A percentile compares a stretch with the other conserved stretches of the same genome.
These are phyloP conservation scores for Fusarium phyllophilum DNA, from an alignment of 2,329 filamentous ascomycete genomes.

Conservation along the genomic window DNA sequence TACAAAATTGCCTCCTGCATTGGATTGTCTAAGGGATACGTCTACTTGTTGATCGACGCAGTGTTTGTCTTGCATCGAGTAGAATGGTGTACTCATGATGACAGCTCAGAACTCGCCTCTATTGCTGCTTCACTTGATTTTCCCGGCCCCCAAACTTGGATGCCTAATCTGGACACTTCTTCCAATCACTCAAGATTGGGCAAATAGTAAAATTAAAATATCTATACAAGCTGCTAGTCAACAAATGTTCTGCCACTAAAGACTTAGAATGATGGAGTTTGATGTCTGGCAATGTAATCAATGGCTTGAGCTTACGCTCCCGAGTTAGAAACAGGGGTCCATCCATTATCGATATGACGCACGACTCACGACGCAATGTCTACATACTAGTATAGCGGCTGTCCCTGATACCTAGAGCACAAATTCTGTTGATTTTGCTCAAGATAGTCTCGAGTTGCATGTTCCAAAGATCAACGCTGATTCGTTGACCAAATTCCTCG, in stretches of 20 bases:
- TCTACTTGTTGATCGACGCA: rapidly evolving
- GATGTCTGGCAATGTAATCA: no score
- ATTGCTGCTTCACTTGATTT: not conserved
- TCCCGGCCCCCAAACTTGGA: not conserved
- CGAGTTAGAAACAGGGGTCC: not conserved
- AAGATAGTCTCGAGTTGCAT: not conserved
- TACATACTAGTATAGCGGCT: no score
- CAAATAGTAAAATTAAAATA: not conserved
- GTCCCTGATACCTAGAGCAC: not conserved
- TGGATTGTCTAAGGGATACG: rapidly evolving
- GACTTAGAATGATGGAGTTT: not conserved
- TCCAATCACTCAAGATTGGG: not conserved
- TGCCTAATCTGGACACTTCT: not conserved
- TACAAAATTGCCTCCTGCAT: no score
- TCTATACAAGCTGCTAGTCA: rapidly evolving
- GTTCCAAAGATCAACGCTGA: not conserved
- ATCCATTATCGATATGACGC: not conserved
- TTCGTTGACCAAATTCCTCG: not conserved
- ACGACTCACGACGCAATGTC: no score
- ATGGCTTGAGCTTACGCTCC: not conserved
- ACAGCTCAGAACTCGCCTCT: not conserved
- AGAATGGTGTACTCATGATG: not conserved
- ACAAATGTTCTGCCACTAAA: rapidly evolving
- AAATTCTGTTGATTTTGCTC: not conserved
- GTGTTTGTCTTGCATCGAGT: no score